phyloP scores from a whole-genome alignment of 495 filamentous ascomycete genomes.

The Elasticomyces elasticus region DNA sequence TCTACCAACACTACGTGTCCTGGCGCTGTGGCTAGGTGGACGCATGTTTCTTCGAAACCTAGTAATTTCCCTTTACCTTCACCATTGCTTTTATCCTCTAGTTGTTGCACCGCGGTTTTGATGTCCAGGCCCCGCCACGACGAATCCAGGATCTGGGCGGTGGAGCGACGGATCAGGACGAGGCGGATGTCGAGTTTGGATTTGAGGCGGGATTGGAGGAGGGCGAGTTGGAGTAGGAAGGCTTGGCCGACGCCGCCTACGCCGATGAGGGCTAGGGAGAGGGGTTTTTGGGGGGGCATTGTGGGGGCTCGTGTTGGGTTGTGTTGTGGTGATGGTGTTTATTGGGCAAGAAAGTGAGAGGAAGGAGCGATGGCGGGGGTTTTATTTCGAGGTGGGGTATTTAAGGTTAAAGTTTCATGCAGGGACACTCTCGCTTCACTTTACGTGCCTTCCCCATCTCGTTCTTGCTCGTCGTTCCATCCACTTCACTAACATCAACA shows the following conservation, averaged over 20 bases:
- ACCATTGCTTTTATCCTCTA: too few species aligned
- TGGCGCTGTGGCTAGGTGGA: constrained; percentile 60
- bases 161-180: constrained; percentile 70
- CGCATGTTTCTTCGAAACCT: constrained; percentile 53
- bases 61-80: too few species aligned
- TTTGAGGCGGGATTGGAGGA: constrained; percentile 44
- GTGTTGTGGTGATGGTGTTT: neutral
- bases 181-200: constrained; percentile 48
- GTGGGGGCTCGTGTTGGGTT: neutral
- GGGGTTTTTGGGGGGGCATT: constrained; percentile 5
- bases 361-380: neutral
- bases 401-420: neutral
- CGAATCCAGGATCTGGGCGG: constrained; percentile 58
- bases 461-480: neutral
- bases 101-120: constrained; percentile 22
- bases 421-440: neutral
- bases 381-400: too few species aligned
- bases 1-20: constrained; percentile 73
- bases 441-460: neutral
- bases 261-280: constrained; percentile 38
- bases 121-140: constrained; percentile 41
- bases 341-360: neutral
- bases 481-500: neutral
- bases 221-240: constrained; percentile 72
- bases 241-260: constrained; percentile 85